Evolutionary conservation across 306 rosid genomes (phyloP), one percentile per base, ranked within the genome.

Genomic region (Phaseolus lunatus): DNA sequence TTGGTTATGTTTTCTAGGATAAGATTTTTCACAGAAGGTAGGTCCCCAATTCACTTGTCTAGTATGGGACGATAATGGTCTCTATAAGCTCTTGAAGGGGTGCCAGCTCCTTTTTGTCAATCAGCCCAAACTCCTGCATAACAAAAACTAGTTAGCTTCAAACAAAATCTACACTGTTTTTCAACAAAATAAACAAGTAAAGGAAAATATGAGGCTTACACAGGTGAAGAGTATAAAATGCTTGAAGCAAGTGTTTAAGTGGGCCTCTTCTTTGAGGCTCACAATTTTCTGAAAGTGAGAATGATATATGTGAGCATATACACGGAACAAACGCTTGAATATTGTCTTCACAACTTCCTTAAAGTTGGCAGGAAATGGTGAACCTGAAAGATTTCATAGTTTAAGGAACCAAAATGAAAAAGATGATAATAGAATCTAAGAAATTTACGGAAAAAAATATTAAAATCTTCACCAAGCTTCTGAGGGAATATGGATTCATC

Each of bases 251-350:
- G 99, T 96, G 81, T 96, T 93, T 43, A 96, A 83, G 89, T 96
- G 98, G 73, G 99, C 99, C 90, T 96, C 99, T 80, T 96, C 99
- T 91, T 96, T 93, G 58, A 96, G 96, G 89, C 96, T 90, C 88
- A 95, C 97, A 75, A 95, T 95, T 87, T 95, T 95, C 91, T 95
- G 99, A 67, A 95, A 95, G 88, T 95, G 99, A 78, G 97, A 95
- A 83, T 95, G 97, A 69, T 95, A 95, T 58, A 95, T 90, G 84
- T 95, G 99, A 83, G 99, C 99, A 88, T 95, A 95, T 72, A 95
- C 99, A 57, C 99, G 97, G 85, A 92, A 95, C 83, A 95, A 78
- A 66, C 97, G 88, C 88, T 95, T 92, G 83, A 92, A 95, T 80
- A 95, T 96, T 11, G 99, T 96, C 93, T 89, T 93, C 88, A 96